These are phyloP conservation scores for Plasmopara halstedii DNA, from an alignment of 352 stramenopile genomes.

Conservation along the genomic window DNA sequence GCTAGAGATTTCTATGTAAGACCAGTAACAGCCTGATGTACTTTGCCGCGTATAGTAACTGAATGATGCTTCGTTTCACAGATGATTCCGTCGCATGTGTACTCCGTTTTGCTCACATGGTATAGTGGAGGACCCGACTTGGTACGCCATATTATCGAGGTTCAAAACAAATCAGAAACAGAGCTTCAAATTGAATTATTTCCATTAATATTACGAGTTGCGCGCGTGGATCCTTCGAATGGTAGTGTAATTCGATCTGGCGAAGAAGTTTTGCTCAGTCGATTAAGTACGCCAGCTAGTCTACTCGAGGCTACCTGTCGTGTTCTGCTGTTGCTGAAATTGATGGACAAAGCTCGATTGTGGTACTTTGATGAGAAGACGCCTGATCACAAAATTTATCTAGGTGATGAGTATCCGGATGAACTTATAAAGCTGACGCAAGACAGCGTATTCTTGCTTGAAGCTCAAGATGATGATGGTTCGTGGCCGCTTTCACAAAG, in stretches of 20 bases:
- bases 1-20: constrained; percentile 73
- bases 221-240: constrained; percentile 55
- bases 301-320: constrained; percentile 69
- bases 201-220: constrained; percentile 69
- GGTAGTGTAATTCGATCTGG: constrained; percentile 70
- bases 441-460: constrained; percentile 70
- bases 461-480: constrained; percentile 78
- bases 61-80: constrained; percentile 18
- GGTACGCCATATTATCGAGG: constrained; percentile 41
- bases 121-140: constrained; percentile 74
- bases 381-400: constrained; percentile 58
- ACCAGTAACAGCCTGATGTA: no score
- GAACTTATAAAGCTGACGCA: constrained; percentile 58
- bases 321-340: constrained; percentile 61
- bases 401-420: constrained; percentile 35
- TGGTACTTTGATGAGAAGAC: constrained; percentile 78
- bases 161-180: constrained; percentile 17
- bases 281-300: constrained; percentile 47
- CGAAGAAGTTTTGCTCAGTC: constrained; percentile 68
- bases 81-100: constrained; percentile 61
- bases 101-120: constrained; percentile 62
- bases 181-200: constrained; percentile 68
- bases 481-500: constrained; percentile 79
- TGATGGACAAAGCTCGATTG: constrained; percentile 60
- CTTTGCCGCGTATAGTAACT: no score